Percentiles rank a stretch among this genome's conserved stretches.
Conservation (phyloP, 2,329 filamentous ascomycete genomes). For the Dichotomopilus funicola region DNA sequence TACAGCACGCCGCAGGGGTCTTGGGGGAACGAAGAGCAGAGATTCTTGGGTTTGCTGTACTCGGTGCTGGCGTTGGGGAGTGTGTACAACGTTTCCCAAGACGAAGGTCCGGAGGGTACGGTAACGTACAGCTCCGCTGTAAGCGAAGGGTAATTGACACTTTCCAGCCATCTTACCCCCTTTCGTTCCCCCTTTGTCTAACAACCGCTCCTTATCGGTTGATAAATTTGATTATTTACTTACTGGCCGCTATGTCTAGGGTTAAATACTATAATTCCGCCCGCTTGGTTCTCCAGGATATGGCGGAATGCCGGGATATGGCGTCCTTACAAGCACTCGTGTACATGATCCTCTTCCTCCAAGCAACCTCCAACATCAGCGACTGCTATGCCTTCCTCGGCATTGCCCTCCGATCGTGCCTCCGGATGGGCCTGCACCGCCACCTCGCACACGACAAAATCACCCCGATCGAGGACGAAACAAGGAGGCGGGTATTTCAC, state of each 20-base stretch:
- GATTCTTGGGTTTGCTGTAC: constrained; percentile 65
- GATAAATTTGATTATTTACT: neutral
- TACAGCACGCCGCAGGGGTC: constrained; percentile 63
- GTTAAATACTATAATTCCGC: constrained; percentile 68
- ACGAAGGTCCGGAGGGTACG: constrained; percentile 40
- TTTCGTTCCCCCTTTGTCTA: neutral
- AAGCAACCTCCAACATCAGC: constrained; percentile 70
- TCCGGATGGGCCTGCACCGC: constrained; percentile 72
- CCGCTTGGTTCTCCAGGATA: constrained; percentile 57
- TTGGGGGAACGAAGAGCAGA: constrained; percentile 57
- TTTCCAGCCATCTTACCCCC: neutral
- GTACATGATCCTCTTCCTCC: constrained; percentile 75
- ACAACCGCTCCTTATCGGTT: neutral
- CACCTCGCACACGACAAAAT: constrained; percentile 59
- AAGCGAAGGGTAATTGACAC: constrained; percentile 48
- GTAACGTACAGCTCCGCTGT: constrained; percentile 45
- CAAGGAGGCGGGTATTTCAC: constrained; percentile 59
- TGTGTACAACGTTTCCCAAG: constrained; percentile 58
- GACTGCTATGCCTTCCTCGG: constrained; percentile 77
- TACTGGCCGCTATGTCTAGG: constrained; percentile 36
- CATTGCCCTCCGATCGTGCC: constrained; percentile 66
- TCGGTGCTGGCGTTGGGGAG: constrained; percentile 65
- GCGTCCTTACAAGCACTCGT: constrained; percentile 67
- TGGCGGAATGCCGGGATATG: constrained; percentile 66
- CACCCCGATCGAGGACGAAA: constrained; percentile 56